Conservation (phyloP, 352 stramenopile species). For the Globisporangium cederbergense region DNA sequence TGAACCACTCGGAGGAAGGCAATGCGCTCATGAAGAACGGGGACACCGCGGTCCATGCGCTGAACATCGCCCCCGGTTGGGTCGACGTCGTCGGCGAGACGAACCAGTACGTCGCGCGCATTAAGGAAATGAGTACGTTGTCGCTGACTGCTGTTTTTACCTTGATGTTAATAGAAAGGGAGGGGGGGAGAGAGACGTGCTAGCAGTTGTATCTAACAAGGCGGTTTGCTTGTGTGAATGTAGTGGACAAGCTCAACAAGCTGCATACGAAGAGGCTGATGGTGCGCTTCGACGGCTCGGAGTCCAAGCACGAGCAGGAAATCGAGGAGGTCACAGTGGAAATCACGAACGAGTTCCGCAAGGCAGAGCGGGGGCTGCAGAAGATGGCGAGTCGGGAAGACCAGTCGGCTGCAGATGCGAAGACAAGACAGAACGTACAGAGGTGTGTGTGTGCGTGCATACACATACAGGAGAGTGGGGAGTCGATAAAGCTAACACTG, state of each 20-base stretch:
- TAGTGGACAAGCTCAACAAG: constrained; percentile 85
- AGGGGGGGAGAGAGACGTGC: neutral
- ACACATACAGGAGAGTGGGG: neutral
- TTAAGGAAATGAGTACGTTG: constrained; percentile 79
- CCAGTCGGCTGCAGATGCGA: constrained; percentile 74
- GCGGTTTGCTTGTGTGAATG: neutral
- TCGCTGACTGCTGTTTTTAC: neutral
- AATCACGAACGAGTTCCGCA: constrained; percentile 83
- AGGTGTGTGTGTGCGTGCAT: constrained; percentile 25
- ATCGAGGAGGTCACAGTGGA: constrained; percentile 77
- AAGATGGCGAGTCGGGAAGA: constrained; percentile 73
- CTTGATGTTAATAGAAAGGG: neutral
- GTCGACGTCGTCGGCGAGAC: constrained; percentile 77
- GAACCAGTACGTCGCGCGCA: constrained; percentile 76
- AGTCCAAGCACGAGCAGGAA: constrained; percentile 83
- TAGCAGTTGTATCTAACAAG: constrained; percentile 6
- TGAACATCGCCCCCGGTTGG: constrained; percentile 55
- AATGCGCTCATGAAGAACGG: constrained; percentile 63
- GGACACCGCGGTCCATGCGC: constrained; percentile 30
- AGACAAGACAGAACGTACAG: constrained; percentile 85
- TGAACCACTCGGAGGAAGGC: constrained; percentile 59
- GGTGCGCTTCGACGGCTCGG: constrained; percentile 83
- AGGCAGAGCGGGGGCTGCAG: constrained; percentile 68
- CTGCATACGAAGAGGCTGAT: constrained; percentile 84
- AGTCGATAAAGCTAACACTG: neutral